A percentile compares a stretch with the other conserved stretches of the same genome.
Conservation (phyloP, 768 basidiomycete genomes). For the Amylocystis lapponica region DNA sequence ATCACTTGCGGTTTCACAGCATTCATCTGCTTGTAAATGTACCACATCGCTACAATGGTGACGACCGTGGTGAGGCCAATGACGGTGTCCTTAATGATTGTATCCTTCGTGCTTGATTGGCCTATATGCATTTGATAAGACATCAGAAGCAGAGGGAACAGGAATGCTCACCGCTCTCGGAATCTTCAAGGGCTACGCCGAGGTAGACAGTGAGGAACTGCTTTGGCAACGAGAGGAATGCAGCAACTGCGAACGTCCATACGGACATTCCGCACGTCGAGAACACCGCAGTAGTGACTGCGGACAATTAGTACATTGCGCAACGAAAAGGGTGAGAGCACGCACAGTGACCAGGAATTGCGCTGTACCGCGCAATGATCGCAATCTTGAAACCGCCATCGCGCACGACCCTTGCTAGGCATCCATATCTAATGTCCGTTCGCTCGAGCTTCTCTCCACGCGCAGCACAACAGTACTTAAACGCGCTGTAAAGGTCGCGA, state of each 20-base stretch:
- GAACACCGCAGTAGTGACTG: conserved; percentile 86
- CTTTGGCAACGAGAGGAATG: conserved; percentile 80
- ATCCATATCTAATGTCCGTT: conserved; percentile 40
- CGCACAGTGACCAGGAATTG: conserved; percentile 83
- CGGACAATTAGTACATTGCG: conserved; percentile 5
- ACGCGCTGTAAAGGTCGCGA: conserved; percentile 47
- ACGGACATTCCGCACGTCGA: conserved; percentile 87
- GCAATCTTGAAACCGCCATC: conserved; percentile 88
- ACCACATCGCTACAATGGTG: conserved; percentile 79
- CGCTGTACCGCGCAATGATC: conserved; percentile 69
- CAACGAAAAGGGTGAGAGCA: conserved; percentile 6
- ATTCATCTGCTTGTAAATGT: conserved; percentile 69
- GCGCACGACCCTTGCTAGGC: conserved; percentile 54
- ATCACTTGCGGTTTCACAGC: conserved; percentile 62
- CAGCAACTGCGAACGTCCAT: conserved; percentile 69
- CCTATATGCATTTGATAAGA: conserved; percentile 11
- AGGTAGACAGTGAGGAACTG: conserved; percentile 91
- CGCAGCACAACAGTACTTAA: conserved; percentile 71
- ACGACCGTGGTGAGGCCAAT: conserved; percentile 63
- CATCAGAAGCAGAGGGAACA: background rate
- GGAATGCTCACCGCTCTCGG: conserved; percentile 21
- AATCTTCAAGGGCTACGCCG: conserved; percentile 68
- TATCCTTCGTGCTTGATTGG: conserved; percentile 40
- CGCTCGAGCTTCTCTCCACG: conserved; percentile 65
- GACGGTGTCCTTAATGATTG: conserved; percentile 64